Conservation (phyloP, 139 green algal genomes). For the Chlorella sorokiniana region DNA sequence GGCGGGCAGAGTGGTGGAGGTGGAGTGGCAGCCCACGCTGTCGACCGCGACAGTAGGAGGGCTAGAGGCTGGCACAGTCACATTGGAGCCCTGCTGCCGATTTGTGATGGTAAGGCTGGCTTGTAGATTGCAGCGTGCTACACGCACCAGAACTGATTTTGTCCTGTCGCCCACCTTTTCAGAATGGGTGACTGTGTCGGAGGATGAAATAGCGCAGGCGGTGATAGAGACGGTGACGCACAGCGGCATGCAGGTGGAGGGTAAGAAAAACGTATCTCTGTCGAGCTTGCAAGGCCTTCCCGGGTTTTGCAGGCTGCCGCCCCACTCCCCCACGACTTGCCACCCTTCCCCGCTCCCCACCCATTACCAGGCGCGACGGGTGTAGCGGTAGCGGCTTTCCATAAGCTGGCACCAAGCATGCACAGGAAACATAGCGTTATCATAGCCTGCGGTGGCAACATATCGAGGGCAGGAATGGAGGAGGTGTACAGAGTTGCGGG, state of each 20-base stretch:
- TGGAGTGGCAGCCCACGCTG: conserved; percentile 46
- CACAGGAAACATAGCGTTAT: conserved; percentile 48
- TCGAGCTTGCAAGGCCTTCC: too few species aligned
- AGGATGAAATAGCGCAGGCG: conserved; percentile 67
- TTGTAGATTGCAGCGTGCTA: neutral
- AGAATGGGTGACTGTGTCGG: conserved; percentile 55
- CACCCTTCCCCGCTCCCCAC: neutral
- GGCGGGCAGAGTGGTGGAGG: conserved; percentile 44
- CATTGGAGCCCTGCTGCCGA: conserved; percentile 51
- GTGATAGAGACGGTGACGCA: conserved; percentile 51
- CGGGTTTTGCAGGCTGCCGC: neutral
- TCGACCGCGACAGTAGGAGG: conserved; percentile 63
- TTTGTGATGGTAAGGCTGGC: conserved; percentile 37
- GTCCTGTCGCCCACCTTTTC: too few species aligned
- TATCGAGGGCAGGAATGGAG: conserved; percentile 28
- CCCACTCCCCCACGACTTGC: neutral
- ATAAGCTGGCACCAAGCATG: conserved; percentile 30
- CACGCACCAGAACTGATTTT: neutral
- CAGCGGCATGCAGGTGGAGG: conserved; percentile 61
- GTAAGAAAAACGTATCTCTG: conserved; percentile 7
- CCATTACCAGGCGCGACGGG: conserved; percentile 49
- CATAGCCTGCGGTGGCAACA: conserved; percentile 67
- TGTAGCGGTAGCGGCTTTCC: conserved; percentile 55
- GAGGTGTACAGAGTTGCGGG: neutral
- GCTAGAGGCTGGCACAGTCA: conserved; percentile 57